Conservation (phyloP, 192 early-diverging fungal genomes). For the Linnemannia schmuckeri region DNA sequence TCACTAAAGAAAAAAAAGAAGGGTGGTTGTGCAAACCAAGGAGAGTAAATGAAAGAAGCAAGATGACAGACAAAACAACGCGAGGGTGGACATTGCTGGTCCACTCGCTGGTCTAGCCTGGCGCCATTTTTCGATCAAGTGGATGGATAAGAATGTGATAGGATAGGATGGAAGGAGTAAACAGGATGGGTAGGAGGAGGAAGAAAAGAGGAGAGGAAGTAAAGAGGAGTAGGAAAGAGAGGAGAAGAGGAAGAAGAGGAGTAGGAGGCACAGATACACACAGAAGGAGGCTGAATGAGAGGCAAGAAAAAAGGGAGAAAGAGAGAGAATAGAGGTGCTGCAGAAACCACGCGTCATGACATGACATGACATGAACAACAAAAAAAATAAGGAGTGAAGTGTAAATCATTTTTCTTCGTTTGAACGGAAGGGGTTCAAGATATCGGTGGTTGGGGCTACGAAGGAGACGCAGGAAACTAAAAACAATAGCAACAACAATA, state of each 20-base stretch:
- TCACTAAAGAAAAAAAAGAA: not conserved
- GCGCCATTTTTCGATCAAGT: not conserved
- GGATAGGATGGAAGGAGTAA: not conserved
- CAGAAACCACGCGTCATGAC: slow-evolving; percentile 14
- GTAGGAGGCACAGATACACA: not conserved
- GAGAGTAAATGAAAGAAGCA: not conserved
- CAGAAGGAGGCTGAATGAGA: not conserved
- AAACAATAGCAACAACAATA: not conserved
- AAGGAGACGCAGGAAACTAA: not conserved
- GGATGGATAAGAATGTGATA: not conserved
- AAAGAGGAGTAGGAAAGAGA: not conserved
- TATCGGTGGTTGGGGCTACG: slow-evolving; percentile 22
- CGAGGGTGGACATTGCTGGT: not conserved
- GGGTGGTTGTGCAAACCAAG: not conserved
- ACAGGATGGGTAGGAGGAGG: not conserved
- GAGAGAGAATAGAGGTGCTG: not conserved
- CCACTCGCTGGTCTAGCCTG: not conserved
- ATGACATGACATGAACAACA: slow-evolving; percentile 3
- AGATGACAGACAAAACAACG: not conserved
- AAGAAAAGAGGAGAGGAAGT: not conserved
- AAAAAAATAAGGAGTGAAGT: not conserved
- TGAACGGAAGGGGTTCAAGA: slow-evolving; percentile 14
- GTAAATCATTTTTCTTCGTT: not conserved
- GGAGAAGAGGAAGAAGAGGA: not conserved
- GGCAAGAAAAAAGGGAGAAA: not conserved